These are phyloP conservation scores for Boletus semigastroideus DNA, from an alignment of 1,284 basidiomycete species.

Conservation along the genomic window DNA sequence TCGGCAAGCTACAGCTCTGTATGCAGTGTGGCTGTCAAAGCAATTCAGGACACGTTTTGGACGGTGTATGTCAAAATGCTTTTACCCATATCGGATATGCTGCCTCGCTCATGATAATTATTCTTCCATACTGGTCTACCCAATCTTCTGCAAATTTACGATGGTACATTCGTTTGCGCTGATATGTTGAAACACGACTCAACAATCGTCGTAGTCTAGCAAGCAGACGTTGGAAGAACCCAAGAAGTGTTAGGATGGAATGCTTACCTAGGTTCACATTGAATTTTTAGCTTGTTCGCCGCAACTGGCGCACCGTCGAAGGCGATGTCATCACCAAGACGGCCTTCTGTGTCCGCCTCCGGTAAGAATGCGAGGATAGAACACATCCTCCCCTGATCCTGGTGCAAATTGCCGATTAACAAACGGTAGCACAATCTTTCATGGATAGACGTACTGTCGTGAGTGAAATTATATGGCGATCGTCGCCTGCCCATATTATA, in stretches of 20 bases:
- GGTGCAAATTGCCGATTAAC: constrained; percentile 8
- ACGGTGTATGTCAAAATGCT: not conserved
- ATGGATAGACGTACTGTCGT: constrained; percentile 23
- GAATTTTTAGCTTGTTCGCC: constrained; percentile 16
- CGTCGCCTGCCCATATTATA: constrained; percentile 26
- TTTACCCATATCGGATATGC: constrained; percentile 45
- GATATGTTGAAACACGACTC: constrained; percentile 19
- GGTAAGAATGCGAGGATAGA: constrained; percentile 26
- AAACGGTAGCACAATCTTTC: not conserved
- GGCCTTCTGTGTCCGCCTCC: constrained; percentile 25
- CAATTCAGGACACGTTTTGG: constrained; percentile 5
- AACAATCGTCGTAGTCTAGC: constrained; percentile 29
- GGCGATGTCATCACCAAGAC: constrained; percentile 9
- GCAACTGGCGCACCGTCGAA: constrained; percentile 21
- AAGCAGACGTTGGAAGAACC: not conserved
- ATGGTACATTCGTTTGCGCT: constrained; percentile 29
- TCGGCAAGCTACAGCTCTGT: constrained; percentile 34
- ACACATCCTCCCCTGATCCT: constrained; percentile 31
- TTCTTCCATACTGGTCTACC: constrained; percentile 37
- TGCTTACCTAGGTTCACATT: constrained; percentile 30
- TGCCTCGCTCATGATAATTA: constrained; percentile 48
- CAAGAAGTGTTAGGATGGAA: not conserved
- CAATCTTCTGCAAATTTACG: constrained; percentile 33
- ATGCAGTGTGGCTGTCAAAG: constrained; percentile 36
- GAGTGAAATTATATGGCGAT: constrained; percentile 24